Evolutionary conservation across 768 basidiomycete species (phyloP).

Genomic region (Pholiota molesta): DNA sequence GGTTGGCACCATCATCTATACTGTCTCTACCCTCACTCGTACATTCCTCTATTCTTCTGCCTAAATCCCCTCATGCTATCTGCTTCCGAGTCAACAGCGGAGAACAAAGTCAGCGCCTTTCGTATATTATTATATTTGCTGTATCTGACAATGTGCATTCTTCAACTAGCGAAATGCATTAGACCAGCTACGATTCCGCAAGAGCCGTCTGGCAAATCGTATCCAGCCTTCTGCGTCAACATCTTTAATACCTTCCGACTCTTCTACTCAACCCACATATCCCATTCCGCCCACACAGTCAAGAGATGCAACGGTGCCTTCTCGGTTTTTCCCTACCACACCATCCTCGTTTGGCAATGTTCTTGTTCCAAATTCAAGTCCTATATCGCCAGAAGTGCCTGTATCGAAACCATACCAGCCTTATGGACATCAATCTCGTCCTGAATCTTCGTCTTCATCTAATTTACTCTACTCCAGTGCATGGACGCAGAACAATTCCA

Average conservation of each 20-base stretch:
- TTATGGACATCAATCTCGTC: conserved; percentile 34
- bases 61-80: conserved; percentile 44
- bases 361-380: conserved; percentile 81
- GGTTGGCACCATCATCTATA: conserved; percentile 32
- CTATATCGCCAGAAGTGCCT: conserved; percentile 44
- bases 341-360: conserved; percentile 55
- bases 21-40: conserved; percentile 11
- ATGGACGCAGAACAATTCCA: conserved; percentile 38
- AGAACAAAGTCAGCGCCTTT: conserved; percentile 51
- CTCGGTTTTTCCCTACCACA: conserved; percentile 58
- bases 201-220: conserved; percentile 35
- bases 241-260: conserved; percentile 26
- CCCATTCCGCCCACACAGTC: conserved; percentile 63
- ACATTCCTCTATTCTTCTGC: conserved; percentile 22
- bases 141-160: conserved; percentile 5
- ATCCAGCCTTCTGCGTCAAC: conserved; percentile 27
- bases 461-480: conserved; percentile 37
- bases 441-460: conserved; percentile 48
- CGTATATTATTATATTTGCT: not conserved
- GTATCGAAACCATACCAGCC: conserved; percentile 42
- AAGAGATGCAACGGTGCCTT: conserved; percentile 71
- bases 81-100: conserved; percentile 44
- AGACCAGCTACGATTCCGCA: conserved; percentile 50
- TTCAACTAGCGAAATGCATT: conserved; percentile 42
- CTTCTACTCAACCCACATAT: conserved; percentile 28